Conservation (phyloP, 2,329 filamentous ascomycete species). For the Aureobasidium musti region DNA sequence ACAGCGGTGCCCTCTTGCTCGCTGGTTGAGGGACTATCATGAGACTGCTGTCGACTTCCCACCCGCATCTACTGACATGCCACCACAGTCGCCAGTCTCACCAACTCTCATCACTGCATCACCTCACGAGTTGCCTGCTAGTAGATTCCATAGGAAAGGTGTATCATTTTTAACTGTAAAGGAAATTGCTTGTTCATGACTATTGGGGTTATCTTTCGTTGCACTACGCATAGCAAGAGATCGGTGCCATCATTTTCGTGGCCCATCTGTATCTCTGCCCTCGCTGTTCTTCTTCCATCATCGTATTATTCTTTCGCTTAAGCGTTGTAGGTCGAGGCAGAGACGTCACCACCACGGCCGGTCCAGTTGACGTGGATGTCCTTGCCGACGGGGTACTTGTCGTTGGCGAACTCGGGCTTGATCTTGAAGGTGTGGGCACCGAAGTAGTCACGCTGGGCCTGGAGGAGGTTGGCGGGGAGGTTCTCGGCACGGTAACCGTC, state of each 20-base stretch:
- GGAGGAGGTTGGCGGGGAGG: slow-evolving; percentile 95
- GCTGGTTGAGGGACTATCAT: background rate
- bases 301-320: slow-evolving; percentile 54
- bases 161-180: slow-evolving; percentile 26
- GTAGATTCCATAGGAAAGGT: background rate
- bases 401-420: slow-evolving; percentile 55
- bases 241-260: slow-evolving; percentile 2
- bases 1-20: background rate
- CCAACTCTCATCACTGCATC: background rate
- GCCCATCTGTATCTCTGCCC: slow-evolving; percentile 20
- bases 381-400: slow-evolving; percentile 75
- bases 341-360: slow-evolving; percentile 94
- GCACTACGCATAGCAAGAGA: slow-evolving; percentile 27
- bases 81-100: slow-evolving; percentile 9
- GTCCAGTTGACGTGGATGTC: slow-evolving; percentile 99
- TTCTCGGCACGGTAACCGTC: slow-evolving; percentile 98
- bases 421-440: slow-evolving; percentile 63
- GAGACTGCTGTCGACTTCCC: slow-evolving; percentile 3
- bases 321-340: slow-evolving; percentile 95
- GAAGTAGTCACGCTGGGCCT: slow-evolving; percentile 99
- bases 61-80: slow-evolving; percentile 8
- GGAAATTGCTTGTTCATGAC: slow-evolving; percentile 28
- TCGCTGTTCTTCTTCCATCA: slow-evolving; percentile 13
- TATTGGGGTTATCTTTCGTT: slow-evolving; percentile 27
- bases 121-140: background rate